Evolutionary conservation across 768 basidiomycete genomes (phyloP).

Genomic region (Cytidiella melzeri): DNA sequence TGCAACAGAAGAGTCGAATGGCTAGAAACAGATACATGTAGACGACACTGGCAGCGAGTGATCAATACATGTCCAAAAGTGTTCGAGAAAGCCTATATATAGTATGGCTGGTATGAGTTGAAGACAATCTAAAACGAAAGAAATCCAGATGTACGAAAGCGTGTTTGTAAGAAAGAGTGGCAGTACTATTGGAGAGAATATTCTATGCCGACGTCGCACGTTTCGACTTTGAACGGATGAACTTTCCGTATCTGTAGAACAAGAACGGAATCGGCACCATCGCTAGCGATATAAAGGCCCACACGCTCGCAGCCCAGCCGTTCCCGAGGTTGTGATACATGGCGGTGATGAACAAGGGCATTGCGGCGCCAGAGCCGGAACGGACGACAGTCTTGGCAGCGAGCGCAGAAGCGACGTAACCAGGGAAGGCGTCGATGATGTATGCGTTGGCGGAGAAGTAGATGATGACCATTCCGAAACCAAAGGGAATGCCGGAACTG

Average conservation of each 20-base stretch:
- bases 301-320: constrained; percentile 32
- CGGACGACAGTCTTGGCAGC: constrained; percentile 34
- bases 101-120: no score
- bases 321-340: constrained; percentile 36
- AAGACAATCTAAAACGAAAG: no score
- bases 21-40: no score
- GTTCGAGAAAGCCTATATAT: no score
- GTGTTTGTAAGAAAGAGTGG: no score
- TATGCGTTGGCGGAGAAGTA: constrained; percentile 37
- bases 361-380: constrained; percentile 29
- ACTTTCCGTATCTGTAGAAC: constrained; percentile 36
- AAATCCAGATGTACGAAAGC: no score
- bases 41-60: no score
- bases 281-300: constrained; percentile 31
- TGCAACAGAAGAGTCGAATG: no score
- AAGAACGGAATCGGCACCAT: constrained; percentile 31
- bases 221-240: constrained; percentile 32
- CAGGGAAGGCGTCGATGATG: constrained; percentile 35
- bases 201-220: no score
- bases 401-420: constrained; percentile 34
- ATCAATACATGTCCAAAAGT: no score
- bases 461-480: constrained; percentile 33
- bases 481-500: constrained; percentile 32
- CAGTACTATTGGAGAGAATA: no score
- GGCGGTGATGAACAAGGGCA: constrained; percentile 32